A percentile compares a stretch with the other conserved stretches of the same genome.
Conservation (phyloP, 1,139 yeast species). For the Scheffersomyces titani region DNA sequence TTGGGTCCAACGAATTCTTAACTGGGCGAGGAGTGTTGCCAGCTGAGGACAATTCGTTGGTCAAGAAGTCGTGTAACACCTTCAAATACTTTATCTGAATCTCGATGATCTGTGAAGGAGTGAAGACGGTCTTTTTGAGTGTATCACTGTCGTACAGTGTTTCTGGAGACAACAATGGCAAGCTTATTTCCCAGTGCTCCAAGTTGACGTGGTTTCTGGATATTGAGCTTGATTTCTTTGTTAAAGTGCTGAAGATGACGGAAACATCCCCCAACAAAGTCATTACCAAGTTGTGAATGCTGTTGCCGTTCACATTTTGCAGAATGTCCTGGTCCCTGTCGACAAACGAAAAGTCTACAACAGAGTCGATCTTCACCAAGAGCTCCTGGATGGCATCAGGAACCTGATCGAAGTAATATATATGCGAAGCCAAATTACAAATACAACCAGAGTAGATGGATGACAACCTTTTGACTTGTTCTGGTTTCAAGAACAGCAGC, state of each 20-base stretch:
- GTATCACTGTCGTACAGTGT: conserved; percentile 15
- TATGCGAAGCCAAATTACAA: conserved; percentile 66
- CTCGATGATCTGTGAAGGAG: conserved; percentile 24
- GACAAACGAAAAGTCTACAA: conserved; percentile 24
- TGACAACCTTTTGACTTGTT: conserved; percentile 27
- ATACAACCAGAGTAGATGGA: conserved; percentile 48
- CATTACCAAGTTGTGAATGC: conserved; percentile 25
- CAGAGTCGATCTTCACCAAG: conserved; percentile 39
- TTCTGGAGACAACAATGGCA: conserved; percentile 35
- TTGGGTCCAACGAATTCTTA: not conserved
- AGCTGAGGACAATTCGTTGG: conserved; percentile 26
- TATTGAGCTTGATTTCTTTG: conserved; percentile 33
- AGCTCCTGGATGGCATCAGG: conserved; percentile 72
- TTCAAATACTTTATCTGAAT: conserved; percentile 36
- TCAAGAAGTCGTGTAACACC: conserved; percentile 36
- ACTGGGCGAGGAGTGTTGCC: not conserved
- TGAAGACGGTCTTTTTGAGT: conserved; percentile 14
- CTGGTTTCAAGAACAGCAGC: conserved; percentile 19
- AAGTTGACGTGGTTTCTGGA: conserved; percentile 42
- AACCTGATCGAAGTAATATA: conserved; percentile 77
- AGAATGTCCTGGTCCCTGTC: conserved; percentile 16
- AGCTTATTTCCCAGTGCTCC: conserved; percentile 46
- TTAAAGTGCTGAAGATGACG: conserved; percentile 32
- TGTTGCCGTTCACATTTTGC: conserved; percentile 11
- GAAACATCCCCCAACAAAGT: conserved; percentile 35